Percentiles rank a stretch among this genome's conserved stretches.
Evolutionary conservation across 1,284 basidiomycete species (phyloP).

Genomic region (Boletus chippewaensis): DNA sequence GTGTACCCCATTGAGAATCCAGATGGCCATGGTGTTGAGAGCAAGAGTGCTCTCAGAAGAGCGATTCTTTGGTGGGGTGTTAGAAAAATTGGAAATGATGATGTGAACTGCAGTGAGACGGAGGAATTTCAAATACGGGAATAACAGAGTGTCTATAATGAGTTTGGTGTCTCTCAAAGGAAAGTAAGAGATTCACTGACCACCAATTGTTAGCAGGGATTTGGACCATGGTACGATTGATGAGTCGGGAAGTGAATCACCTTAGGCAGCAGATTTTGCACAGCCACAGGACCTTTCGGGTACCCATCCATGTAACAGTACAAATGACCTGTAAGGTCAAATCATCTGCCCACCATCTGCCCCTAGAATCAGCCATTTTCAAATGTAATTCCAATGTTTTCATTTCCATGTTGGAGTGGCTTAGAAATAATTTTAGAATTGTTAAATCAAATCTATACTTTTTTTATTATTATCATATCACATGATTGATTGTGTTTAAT

Average conservation of each 20-base stretch:
- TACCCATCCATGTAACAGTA: no score
- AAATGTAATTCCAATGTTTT: no score
- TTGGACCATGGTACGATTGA: slow-evolving; percentile 3
- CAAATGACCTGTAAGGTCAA: no score
- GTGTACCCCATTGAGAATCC: slow-evolving; percentile 8
- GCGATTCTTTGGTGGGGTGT: neutral
- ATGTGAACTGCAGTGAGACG: neutral
- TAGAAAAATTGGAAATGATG: neutral
- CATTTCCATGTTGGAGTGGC: no score
- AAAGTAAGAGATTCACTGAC: neutral
- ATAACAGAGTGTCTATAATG: neutral
- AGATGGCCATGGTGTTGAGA: slow-evolving; percentile 1
- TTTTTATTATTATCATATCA: no score
- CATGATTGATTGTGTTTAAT: no score
- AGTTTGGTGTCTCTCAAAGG: neutral
- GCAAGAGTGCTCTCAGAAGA: neutral
- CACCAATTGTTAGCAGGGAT: slow-evolving; percentile 5
- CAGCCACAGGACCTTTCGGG: no score
- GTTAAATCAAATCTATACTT: no score
- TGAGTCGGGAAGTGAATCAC: neutral
- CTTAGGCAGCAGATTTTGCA: no score
- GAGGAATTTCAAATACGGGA: slow-evolving; percentile 13
- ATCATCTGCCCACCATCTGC: no score
- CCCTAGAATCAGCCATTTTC: no score
- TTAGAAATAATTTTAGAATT: no score